These are phyloP conservation scores for Pachysolen tannophilus DNA, from an alignment of 805 yeast species.

Conservation along the genomic window DNA sequence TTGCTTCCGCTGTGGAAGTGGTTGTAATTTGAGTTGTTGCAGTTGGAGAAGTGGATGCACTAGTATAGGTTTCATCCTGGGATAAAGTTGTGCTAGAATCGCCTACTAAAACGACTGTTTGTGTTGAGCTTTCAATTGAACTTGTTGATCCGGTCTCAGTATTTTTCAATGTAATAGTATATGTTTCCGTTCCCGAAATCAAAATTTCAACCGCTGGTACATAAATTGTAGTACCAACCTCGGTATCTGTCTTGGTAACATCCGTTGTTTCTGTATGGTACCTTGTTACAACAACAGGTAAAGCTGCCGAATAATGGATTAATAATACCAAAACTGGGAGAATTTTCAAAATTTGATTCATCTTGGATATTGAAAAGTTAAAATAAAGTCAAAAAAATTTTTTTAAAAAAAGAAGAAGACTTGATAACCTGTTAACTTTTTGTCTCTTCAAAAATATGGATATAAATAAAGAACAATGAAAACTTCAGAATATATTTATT, in stretches of 20 bases:
- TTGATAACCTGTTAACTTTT: too few relatives aligned
- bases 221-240: conserved; percentile 40
- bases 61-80: conserved; percentile 9
- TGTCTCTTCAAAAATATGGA: too few relatives aligned
- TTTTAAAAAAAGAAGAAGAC: not conserved
- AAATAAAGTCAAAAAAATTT: not conserved
- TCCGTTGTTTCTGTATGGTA: conserved; percentile 23
- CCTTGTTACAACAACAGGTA: conserved; percentile 18
- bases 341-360: not conserved
- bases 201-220: conserved; percentile 46
- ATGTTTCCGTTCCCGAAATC: conserved; percentile 43
- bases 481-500: too few relatives aligned
- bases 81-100: conserved; percentile 11
- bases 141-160: conserved; percentile 23
- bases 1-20: conserved; percentile 13
- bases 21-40: conserved; percentile 10
- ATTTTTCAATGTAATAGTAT: conserved; percentile 36
- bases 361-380: not conserved
- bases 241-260: conserved; percentile 20
- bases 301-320: conserved; percentile 7
- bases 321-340: conserved; percentile 1
- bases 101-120: conserved; percentile 8
- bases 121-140: conserved; percentile 12
- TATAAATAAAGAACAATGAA: too few relatives aligned
- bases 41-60: conserved; percentile 11